phyloP scores from a whole-genome alignment of 2,329 filamentous ascomycete species.

The Oidium heveae region DNA sequence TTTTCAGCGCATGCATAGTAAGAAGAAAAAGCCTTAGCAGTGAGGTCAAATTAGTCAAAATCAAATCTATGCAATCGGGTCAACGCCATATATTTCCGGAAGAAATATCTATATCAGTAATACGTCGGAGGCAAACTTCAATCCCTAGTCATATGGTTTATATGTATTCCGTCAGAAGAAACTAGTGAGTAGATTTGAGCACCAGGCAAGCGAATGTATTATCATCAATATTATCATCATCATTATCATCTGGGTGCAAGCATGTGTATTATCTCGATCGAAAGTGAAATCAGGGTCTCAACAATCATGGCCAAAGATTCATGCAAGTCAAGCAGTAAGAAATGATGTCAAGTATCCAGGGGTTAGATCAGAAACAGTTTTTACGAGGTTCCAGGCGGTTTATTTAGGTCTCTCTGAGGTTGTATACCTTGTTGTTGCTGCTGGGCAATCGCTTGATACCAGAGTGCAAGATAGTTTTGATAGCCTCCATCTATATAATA shows the following conservation, averaged over 20 bases:
- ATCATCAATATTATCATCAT: background rate
- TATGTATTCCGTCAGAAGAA: too few relatives aligned
- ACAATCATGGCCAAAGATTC: constrained; percentile 8
- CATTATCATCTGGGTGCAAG: constrained; percentile 11
- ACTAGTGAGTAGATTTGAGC: too few relatives aligned
- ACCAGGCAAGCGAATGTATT: too few relatives aligned
- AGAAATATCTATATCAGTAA: background rate
- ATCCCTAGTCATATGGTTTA: too few relatives aligned
- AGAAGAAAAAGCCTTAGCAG: background rate
- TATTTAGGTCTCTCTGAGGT: constrained; percentile 15
- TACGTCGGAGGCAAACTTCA: too few relatives aligned
- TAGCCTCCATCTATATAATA: constrained; percentile 42
- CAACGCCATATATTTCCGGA: background rate
- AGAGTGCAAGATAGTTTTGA: constrained; percentile 53
- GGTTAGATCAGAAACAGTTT: constrained; percentile 6
- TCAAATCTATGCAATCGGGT: background rate
- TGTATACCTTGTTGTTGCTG: constrained; percentile 11
- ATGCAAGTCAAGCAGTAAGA: constrained; percentile 14
- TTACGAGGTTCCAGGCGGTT: constrained; percentile 18
- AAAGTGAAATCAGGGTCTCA: constrained; percentile 14
- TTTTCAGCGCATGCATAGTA: too few relatives aligned
- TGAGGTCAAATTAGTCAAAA: background rate
- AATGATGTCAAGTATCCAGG: constrained; percentile 9
- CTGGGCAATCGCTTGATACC: constrained; percentile 47
- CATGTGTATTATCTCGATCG: constrained; percentile 13